A percentile compares a stretch with the other conserved stretches of the same genome.
Evolutionary conservation across 2,329 filamentous ascomycete species (phyloP).

Genomic region (Stagonosporopsis cucurbitacearum): DNA sequence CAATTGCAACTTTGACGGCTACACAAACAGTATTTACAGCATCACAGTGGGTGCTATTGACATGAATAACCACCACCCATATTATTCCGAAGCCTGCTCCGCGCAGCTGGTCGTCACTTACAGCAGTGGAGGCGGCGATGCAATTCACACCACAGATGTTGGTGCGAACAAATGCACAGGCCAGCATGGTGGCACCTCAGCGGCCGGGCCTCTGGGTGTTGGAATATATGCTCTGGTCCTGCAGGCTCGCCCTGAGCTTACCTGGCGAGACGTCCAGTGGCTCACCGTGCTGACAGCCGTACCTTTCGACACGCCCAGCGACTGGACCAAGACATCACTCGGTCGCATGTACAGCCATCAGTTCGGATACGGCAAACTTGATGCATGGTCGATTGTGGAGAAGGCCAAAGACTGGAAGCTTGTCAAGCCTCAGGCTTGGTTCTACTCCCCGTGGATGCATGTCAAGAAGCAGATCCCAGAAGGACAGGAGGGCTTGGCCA

Average conservation of each 20-base stretch:
- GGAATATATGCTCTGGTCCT: slow-evolving; percentile 91
- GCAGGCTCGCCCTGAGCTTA: slow-evolving; percentile 81
- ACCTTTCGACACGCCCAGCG: slow-evolving; percentile 75
- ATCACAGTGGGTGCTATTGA: slow-evolving; percentile 96
- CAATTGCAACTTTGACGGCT: slow-evolving; percentile 99
- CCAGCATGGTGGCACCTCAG: slow-evolving; percentile 92
- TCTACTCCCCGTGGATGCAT: slow-evolving; percentile 89
- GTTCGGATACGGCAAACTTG: slow-evolving; percentile 94
- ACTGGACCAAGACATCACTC: slow-evolving; percentile 82
- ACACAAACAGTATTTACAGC: slow-evolving; percentile 99
- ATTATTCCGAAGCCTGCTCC: slow-evolving; percentile 96
- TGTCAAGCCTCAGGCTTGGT: slow-evolving; percentile 97
- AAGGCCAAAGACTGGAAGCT: slow-evolving; percentile 82
- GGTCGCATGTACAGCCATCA: slow-evolving; percentile 92
- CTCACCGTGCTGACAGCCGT: slow-evolving; percentile 84
- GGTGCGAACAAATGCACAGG: slow-evolving; percentile 79
- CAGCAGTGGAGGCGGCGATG: slow-evolving; percentile 85
- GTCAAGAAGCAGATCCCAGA: slow-evolving; percentile 87
- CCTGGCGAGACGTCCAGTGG: slow-evolving; percentile 95
- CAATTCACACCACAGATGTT: slow-evolving; percentile 96
- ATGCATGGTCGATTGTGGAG: slow-evolving; percentile 84
- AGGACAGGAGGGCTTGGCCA: slow-evolving; percentile 78
- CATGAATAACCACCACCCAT: slow-evolving; percentile 83
- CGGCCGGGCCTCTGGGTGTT: slow-evolving; percentile 89
- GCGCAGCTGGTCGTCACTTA: slow-evolving; percentile 96